Evolutionary conservation across 257 asterid genomes (phyloP), one percentile per base, ranked within the genome.

Genomic region (Gentiana dahurica): DNA sequence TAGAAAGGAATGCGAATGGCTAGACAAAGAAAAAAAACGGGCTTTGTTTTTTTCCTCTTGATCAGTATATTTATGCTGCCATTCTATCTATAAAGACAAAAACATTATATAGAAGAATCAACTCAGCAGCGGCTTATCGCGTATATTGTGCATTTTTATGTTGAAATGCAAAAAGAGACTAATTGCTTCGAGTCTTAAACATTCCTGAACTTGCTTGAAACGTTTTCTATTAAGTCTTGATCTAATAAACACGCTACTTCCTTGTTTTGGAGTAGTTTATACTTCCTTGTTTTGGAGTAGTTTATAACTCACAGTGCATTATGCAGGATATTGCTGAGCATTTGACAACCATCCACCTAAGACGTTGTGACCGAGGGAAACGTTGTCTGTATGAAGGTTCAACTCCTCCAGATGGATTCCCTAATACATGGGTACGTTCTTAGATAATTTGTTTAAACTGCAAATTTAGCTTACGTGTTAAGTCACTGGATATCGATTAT

Each of bases 251-350:
- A 10, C 15, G 12, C 46, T 9, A 5, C 32, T 38, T 8, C 6
- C 2, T 5, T 11, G 10, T 36, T 8, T 24, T 60, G 36, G 3
- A 12, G 9, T 5, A n/a, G n/a, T n/a, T n/a, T n/a, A n/a, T n/a
- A n/a, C n/a, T n/a, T n/a, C n/a, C n/a, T n/a, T n/a, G n/a, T n/a
- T n/a, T n/a, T n/a, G n/a, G n/a, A n/a, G 41, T 44, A 34, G 5
- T 4, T 51, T 60, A 56, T 67, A 43, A 54, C 54, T 39, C 34
- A 9, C 34, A 24, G 38, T 62, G 36, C 47, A 15, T 63, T 11
- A 41, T 63, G 34, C 89, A 92, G 99, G 99, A 92, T 64, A 80
- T 92, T 74, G 96, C 95, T 10, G 99, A 92, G 79, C 99, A 92
- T 68, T 78, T 92, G 80, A 88, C 94, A 63, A 83, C 95, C 59